Base-by-base conservation (phyloP, 2,329 filamentous ascomycete genomes). In the Dothideomycetidae sp. region DNA sequence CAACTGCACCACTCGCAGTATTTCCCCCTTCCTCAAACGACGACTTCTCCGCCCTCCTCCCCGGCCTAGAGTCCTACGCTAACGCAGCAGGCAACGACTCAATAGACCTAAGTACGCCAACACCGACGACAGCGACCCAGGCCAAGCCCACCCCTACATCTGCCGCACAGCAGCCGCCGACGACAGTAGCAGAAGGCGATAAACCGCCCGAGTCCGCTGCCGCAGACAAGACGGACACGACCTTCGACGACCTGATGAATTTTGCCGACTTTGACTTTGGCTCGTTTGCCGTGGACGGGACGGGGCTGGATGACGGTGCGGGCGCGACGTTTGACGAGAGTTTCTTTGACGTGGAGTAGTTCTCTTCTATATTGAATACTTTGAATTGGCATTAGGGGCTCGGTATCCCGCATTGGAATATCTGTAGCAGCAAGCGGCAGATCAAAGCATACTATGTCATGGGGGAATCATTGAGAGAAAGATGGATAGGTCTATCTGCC, bases 11-110 rank as follows among this genome's bases (percentile, higher is more conserved):
- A 26, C 41, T 39, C 29, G 48, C 52, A 40, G n/a, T n/a, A n/a
- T n/a, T n/a, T n/a, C n/a, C n/a, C n/a, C n/a, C n/a, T n/a, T n/a
- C n/a, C n/a, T n/a, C n/a, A n/a, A 49, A 55, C 18, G 45, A 46
- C 30, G 46, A 46, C 34, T 53, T 61, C 17, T 52, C 50, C 7
- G 53, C 58, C 2, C 50, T 63, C 5, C 47, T 60, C 5, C 52
- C 62, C 26, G 54, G 62, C 39, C 47, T 64, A 36, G 52, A 63
- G 42, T 53, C 58, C 46, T 61, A 58, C 46, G 55, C 60, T 12
- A 61, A 59, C 19, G 48, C 45, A 10, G 36, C 29, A 7, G 40
- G 40, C 29, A 39, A 43, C 10, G 36, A 28, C 10, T 34, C 32
- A 7, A 41, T 38, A 10, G 47, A 51, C 31, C 43, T 51, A 50